Evolutionary conservation across 768 basidiomycete genomes (phyloP), one percentile per base, ranked within the genome.

Genomic region (Sarcodon sp.): DNA sequence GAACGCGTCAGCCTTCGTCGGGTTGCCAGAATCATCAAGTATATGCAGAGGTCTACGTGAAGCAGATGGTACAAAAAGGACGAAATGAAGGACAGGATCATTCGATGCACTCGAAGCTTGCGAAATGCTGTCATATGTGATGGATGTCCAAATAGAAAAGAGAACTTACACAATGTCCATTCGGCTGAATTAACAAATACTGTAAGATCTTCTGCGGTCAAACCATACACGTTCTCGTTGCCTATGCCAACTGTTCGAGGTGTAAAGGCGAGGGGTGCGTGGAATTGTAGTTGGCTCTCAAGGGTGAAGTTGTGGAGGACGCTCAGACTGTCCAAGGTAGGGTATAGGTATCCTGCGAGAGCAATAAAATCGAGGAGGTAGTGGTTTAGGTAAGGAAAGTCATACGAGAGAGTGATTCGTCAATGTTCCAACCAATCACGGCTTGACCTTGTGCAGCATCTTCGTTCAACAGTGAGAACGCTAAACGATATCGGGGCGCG

Each of bases 161-260:
- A 21, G 32, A 33, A 54, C 71, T 56, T 56, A 92, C 93, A 91
- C 44, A 99, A 59, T 10, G 84, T 86, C 96, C 96, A 99, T 59
- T 92, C 83, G 4, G 92, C 96, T 6, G 90, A 90, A 58, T 99
- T 99, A 37, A 99, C 72, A 58, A 99, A 99, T 0, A 93, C 81
- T 11, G 86, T 91, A 50, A 96, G 71, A 57, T 94, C 81, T 54
- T 92, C 91, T 45, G 79, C 77, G 1, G 76, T 77, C 35, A 98
- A 63, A 0, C 77, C 76, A 61, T 79, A 79, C 7, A 61, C 57
- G 6, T 59, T 64, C 27, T 66, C 57, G 7, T 69, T 64, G 12
- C 60, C 56, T 35, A 57, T 50, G 45, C 53, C 47, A 3, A 74
- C 41, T 5, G 59, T 50, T 6, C 55, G 59, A 7, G 90, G 86